Evolutionary conservation across 371 early-diverging fungal species (phyloP).

Genomic region (Rhizomucor miehei): DNA sequence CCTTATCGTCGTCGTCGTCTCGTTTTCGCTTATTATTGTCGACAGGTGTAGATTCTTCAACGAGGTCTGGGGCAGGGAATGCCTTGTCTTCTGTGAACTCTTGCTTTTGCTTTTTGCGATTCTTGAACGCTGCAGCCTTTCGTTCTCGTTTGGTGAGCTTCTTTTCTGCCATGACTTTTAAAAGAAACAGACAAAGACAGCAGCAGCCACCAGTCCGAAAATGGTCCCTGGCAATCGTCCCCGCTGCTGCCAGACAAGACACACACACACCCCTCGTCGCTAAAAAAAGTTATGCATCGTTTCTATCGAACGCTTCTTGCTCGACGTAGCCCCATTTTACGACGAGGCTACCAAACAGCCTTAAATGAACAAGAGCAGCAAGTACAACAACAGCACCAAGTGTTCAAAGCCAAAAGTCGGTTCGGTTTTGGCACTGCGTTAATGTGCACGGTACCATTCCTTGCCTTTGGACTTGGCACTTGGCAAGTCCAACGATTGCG

Average conservation of each 20-base stretch:
- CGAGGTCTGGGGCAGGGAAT: slow-evolving; percentile 38
- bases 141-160: slow-evolving; percentile 68
- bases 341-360: too few species aligned
- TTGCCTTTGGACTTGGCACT: slow-evolving; percentile 81
- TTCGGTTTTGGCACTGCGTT: slow-evolving; percentile 40
- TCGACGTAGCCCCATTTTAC: too few species aligned
- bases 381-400: neutral
- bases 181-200: neutral
- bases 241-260: too few species aligned
- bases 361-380: too few species aligned
- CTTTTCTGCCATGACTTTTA: slow-evolving; percentile 38
- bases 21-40: slow-evolving; percentile 9
- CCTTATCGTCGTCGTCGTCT: slow-evolving; percentile 20
- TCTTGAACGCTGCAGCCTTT: slow-evolving; percentile 62
- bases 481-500: slow-evolving; percentile 91
- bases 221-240: too few species aligned
- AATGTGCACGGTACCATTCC: slow-evolving; percentile 67
- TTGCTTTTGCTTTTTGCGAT: slow-evolving; percentile 50
- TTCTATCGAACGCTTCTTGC: too few species aligned
- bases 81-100: slow-evolving; percentile 36
- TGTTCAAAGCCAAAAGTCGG: slow-evolving; percentile 19
- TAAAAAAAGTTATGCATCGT: too few species aligned
- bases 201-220: neutral
- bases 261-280: too few species aligned
- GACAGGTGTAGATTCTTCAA: slow-evolving; percentile 8